Evolutionary conservation across 2,329 filamentous ascomycete genomes (phyloP), one percentile per base, ranked within the genome.

Genomic region (Fusarium euwallaceae): DNA sequence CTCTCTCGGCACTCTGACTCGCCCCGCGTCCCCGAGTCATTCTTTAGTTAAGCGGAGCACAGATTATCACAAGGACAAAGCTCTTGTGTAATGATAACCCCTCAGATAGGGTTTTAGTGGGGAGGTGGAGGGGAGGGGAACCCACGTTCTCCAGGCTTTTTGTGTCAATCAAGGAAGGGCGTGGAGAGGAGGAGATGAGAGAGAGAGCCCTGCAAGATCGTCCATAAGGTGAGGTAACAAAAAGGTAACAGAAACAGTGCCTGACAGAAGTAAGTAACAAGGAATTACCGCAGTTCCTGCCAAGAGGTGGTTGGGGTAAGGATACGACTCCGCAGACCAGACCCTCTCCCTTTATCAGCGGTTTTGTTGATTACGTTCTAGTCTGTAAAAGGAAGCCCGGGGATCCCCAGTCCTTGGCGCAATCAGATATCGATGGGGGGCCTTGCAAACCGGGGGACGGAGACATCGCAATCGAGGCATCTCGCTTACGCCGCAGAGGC

Each of bases 171-270:
- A 32, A 53, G 48, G 27, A 32, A 53, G 48, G 27, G 48, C 48
- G 48, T 53, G 27, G 48, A 53, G 48, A 48, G 22, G 20, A 12
- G 10, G 10, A 29, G 27, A 9, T 34, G 10, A 29, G 24, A 53
- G 16, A 53, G 16, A 16, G 32, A 11, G 64, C 34, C 16, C 41
- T 43, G 29, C 27, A 48, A 48, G 24, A 41, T 69, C 32, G 36
- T 36, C 61, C 62, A 59, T 32, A 56, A 4, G 58, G 68, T 74
- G 32, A 70, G 62, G 62, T 70, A 70, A 72, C 59, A 24, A 34
- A 73, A 60, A 64, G 53, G 74, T 66, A 62, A 75, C 43, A 59
- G 39, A 74, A 72, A 34, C 32, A 34, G 32, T 32, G 11, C 29
- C 32, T 34, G 32, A 34, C 32, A 34, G 32, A 32, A 12, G 8